Evolutionary conservation across 2,329 filamentous ascomycete species (phyloP).

Genomic region (Alternaria dauci): DNA sequence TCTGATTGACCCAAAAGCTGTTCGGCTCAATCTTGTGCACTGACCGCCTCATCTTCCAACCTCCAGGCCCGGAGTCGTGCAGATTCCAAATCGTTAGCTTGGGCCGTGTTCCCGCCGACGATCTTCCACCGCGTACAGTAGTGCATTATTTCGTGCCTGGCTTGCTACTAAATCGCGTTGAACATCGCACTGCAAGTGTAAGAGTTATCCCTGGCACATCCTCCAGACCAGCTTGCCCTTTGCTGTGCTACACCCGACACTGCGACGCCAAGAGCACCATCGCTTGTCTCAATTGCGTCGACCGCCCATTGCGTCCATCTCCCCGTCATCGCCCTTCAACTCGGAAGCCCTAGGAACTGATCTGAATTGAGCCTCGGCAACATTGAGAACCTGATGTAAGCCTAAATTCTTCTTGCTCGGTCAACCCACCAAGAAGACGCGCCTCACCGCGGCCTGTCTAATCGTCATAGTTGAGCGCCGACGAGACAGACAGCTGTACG

Average conservation of each 20-base stretch:
- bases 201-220: slow-evolving; percentile 25
- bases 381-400: neutral
- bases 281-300: slow-evolving; percentile 38
- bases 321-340: slow-evolving; percentile 3
- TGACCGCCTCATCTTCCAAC: slow-evolving; percentile 19
- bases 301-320: slow-evolving; percentile 3
- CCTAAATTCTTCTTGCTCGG: slow-evolving; percentile 5
- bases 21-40: slow-evolving; percentile 25
- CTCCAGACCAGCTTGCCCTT: slow-evolving; percentile 25
- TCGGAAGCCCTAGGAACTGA: neutral
- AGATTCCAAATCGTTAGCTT: slow-evolving; percentile 42
- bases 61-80: slow-evolving; percentile 21
- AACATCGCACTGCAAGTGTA: slow-evolving; percentile 35
- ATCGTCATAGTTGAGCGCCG: slow-evolving; percentile 9
- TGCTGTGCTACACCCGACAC: slow-evolving; percentile 26
- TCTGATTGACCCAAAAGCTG: slow-evolving; percentile 17
- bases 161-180: slow-evolving; percentile 28
- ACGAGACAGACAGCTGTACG: slow-evolving; percentile 27
- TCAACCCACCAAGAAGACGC: slow-evolving; percentile 7
- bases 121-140: slow-evolving; percentile 7
- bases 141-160: slow-evolving; percentile 23
- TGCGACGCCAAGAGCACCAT: slow-evolving; percentile 44
- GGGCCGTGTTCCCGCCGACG: slow-evolving; percentile 34
- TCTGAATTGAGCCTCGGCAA: neutral
- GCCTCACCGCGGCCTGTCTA: neutral